Evolutionary conservation across 2,329 filamentous ascomycete genomes (phyloP).

Genomic region (Paecilomyces sp.): DNA sequence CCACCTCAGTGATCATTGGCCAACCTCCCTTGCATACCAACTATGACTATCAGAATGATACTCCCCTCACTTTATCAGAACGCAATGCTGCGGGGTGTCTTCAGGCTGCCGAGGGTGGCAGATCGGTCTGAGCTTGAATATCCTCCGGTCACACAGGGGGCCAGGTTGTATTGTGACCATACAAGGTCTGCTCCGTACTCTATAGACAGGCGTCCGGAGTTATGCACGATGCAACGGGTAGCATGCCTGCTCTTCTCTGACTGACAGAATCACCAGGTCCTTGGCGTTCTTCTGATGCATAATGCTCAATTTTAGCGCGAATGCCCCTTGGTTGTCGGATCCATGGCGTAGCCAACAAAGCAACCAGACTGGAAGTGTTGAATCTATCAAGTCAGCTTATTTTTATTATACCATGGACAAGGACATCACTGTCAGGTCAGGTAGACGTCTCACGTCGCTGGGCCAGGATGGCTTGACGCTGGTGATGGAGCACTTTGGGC

Average conservation of each 20-base stretch:
- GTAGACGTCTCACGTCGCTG: too few relatives aligned
- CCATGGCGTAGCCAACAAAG: neutral
- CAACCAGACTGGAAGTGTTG: too few relatives aligned
- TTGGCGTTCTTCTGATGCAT: neutral
- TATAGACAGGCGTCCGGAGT: neutral
- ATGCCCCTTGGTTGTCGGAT: neutral
- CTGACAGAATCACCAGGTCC: neutral
- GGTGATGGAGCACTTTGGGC: neutral
- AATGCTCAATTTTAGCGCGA: neutral
- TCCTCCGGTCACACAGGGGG: neutral
- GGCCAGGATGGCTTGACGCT: too few relatives aligned
- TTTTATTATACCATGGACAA: too few relatives aligned
- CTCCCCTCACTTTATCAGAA: neutral
- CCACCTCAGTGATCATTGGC: neutral
- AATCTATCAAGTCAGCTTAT: too few relatives aligned
- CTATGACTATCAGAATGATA: neutral
- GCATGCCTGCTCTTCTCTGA: neutral
- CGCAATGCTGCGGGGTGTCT: neutral
- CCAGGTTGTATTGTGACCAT: neutral
- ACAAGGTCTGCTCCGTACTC: neutral
- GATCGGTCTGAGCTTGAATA: neutral
- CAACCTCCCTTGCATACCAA: neutral
- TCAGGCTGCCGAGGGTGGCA: neutral
- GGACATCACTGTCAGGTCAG: too few relatives aligned
- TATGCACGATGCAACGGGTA: neutral